Percentiles rank a stretch among this genome's conserved stretches.
phyloP scores from a whole-genome alignment of 176 grass and related monocot species.

The Oryza meridionalis region DNA sequence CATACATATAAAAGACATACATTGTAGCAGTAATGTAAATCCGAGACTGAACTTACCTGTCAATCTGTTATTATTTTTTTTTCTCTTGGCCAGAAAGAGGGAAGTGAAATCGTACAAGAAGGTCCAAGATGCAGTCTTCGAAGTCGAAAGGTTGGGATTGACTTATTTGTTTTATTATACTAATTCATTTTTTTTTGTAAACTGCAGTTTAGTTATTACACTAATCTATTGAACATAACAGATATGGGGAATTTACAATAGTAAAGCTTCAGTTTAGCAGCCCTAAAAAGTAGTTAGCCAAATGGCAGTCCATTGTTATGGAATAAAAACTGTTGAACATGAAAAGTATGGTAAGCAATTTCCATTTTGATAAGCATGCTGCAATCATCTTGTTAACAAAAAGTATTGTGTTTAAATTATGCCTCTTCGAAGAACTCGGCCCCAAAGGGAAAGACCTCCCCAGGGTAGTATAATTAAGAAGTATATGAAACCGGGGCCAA shows the following conservation, averaged over 20 bases:
- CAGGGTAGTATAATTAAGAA: too few species aligned
- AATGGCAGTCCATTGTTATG: background rate
- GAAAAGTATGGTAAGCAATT: background rate
- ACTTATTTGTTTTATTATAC: slow-evolving; percentile 5
- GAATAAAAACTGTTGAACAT: background rate
- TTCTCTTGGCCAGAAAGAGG: slow-evolving; percentile 66
- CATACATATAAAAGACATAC: background rate
- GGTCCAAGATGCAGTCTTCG: slow-evolving; percentile 91
- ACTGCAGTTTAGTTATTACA: slow-evolving; percentile 23
- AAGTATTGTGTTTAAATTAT: too few species aligned
- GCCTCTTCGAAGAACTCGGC: too few species aligned
- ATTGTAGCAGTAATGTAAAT: slow-evolving; percentile 14
- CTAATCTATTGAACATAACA: background rate
- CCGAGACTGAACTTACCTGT: slow-evolving; percentile 10
- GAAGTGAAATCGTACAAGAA: slow-evolving; percentile 77
- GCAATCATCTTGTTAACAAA: too few species aligned
- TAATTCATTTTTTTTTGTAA: slow-evolving; percentile 2
- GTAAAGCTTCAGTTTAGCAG: background rate
- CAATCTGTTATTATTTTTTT: background rate
- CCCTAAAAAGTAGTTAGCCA: background rate
- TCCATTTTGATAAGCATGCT: too few species aligned
- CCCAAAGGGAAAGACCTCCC: too few species aligned
- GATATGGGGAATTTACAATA: background rate
- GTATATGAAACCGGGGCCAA: too few species aligned
- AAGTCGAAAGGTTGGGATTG: slow-evolving; percentile 68